Evolutionary conservation across 768 basidiomycete genomes (phyloP).

Genomic region (Lactarius vividus): DNA sequence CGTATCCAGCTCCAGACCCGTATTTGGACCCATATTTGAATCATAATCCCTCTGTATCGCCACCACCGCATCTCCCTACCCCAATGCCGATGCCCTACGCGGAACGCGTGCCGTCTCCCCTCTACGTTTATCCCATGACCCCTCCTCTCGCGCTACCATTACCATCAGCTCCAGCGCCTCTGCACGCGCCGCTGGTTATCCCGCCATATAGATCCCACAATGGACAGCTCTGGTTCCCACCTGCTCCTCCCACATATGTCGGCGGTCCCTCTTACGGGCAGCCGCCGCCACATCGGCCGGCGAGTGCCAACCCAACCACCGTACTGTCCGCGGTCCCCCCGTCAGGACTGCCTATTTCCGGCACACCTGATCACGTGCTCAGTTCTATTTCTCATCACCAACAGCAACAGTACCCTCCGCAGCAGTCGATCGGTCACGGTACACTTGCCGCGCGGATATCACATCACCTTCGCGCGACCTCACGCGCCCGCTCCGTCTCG

Average conservation of each 20-base stretch:
- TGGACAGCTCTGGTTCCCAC: conserved; percentile 35
- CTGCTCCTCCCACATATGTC: conserved; percentile 22
- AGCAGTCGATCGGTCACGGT: conserved; percentile 59
- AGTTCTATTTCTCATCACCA: conserved; percentile 32
- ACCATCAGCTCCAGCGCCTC: conserved; percentile 44
- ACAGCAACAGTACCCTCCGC: not conserved
- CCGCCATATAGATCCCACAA: conserved; percentile 32
- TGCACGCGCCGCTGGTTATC: conserved; percentile 25
- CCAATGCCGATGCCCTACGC: conserved; percentile 27
- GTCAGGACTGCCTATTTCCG: conserved; percentile 38
- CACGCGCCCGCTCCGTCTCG: conserved; percentile 60
- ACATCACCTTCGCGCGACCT: conserved; percentile 55
- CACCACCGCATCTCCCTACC: conserved; percentile 20
- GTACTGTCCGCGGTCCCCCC: conserved; percentile 33
- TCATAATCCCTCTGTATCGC: conserved; percentile 27
- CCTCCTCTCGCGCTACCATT: conserved; percentile 22
- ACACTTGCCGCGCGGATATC: conserved; percentile 56
- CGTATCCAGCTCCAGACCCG: conserved; percentile 9
- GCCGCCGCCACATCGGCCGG: conserved; percentile 43
- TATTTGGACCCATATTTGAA: not conserved
- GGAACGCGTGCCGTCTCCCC: conserved; percentile 32
- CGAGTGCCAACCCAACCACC: conserved; percentile 45
- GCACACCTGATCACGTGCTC: conserved; percentile 33
- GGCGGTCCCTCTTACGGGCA: conserved; percentile 35
- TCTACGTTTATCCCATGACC: conserved; percentile 37